Evolutionary conservation across 768 basidiomycete species (phyloP).

Genomic region (Lyophyllum atratum): DNA sequence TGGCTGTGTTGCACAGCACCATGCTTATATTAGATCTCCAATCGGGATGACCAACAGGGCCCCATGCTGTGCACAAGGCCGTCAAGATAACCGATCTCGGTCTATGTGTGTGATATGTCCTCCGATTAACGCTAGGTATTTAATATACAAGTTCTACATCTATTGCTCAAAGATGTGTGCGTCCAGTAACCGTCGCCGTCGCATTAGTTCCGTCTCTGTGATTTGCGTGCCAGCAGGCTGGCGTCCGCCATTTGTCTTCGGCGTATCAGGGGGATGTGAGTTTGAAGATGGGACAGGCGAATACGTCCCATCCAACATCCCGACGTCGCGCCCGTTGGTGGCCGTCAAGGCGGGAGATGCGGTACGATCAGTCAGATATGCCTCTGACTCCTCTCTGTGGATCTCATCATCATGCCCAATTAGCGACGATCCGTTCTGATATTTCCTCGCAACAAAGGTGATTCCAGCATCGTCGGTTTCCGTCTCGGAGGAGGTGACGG

Average conservation of each 20-base stretch:
- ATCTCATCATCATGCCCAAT: neutral
- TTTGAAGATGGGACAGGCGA: conserved; percentile 10
- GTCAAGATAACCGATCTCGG: conserved; percentile 19
- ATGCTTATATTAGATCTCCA: conserved; percentile 32
- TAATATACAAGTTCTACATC: conserved; percentile 15
- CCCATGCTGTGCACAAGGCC: conserved; percentile 32
- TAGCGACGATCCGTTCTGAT: conserved; percentile 15
- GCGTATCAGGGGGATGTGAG: conserved; percentile 18
- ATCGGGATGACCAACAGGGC: conserved; percentile 19
- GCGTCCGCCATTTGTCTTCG: conserved; percentile 34
- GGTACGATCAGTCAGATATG: conserved; percentile 9
- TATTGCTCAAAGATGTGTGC: conserved; percentile 61
- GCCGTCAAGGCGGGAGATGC: conserved; percentile 4
- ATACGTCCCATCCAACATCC: neutral
- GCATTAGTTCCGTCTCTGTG: conserved; percentile 77
- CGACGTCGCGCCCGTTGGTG: neutral
- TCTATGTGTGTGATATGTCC: conserved; percentile 4
- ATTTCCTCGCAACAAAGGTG: conserved; percentile 52
- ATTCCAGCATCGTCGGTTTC: conserved; percentile 74
- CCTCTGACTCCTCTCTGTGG: conserved; percentile 11
- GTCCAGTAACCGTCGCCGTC: conserved; percentile 75
- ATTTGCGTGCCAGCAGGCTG: conserved; percentile 65
- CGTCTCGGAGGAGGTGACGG: conserved; percentile 44
- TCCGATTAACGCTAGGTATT: conserved; percentile 13
- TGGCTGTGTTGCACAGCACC: conserved; percentile 46